Percentiles rank a stretch among this genome's conserved stretches.
These are phyloP conservation scores for Boletus sp. DNA, from an alignment of 1,284 basidiomycete species.

Conservation along the genomic window DNA sequence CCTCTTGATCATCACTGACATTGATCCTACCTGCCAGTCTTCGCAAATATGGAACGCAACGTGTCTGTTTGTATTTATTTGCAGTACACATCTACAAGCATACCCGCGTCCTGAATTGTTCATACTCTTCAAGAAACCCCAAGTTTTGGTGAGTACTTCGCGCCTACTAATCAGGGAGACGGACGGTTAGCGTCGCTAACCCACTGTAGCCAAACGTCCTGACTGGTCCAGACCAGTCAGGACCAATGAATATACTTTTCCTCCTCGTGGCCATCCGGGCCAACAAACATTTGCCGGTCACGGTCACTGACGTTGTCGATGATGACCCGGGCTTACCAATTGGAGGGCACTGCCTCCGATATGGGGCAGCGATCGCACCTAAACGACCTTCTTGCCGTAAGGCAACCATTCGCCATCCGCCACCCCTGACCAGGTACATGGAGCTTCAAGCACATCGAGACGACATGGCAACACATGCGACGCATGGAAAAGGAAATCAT, in stretches of 20 bases:
- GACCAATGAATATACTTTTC: too few species aligned
- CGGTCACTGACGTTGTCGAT: conserved; percentile 69
- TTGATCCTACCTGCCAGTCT: too few species aligned
- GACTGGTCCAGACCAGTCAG: too few species aligned
- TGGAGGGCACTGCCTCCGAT: conserved; percentile 24
- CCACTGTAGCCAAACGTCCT: too few species aligned
- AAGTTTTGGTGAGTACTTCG: too few species aligned
- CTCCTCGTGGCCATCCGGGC: conserved; percentile 88
- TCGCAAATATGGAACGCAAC: too few species aligned
- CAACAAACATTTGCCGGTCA: conserved; percentile 71
- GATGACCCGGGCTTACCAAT: conserved; percentile 52
- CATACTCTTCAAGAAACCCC: not conserved
- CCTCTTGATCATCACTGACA: too few species aligned
- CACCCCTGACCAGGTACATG: conserved; percentile 30
- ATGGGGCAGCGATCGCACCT: conserved; percentile 33
- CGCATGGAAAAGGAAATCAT: conserved; percentile 40
- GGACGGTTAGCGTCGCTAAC: too few species aligned
- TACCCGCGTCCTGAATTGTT: conserved; percentile 6
- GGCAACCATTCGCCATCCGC: conserved; percentile 3
- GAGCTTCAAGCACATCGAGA: conserved; percentile 48
- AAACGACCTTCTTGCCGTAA: conserved; percentile 22
- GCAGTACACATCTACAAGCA: not conserved
- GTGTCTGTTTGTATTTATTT: conserved; percentile 32
- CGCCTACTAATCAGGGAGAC: too few species aligned
- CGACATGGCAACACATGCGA: conserved; percentile 34